Conservation (phyloP, 345 rosid species). For the Arabis alpina region DNA sequence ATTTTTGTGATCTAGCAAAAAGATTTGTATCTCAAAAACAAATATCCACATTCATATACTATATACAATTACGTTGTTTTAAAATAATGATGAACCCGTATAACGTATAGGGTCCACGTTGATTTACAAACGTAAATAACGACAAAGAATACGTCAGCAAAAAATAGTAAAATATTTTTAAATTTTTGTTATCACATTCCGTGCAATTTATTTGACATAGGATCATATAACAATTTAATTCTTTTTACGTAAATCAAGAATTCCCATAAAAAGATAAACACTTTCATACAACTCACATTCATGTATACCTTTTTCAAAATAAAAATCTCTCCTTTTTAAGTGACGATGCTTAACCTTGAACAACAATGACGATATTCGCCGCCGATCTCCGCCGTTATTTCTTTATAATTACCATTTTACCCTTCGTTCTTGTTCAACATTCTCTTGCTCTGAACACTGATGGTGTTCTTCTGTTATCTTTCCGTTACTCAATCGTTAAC, state of each 20-base stretch:
- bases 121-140: conserved; percentile 25
- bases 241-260: conserved; percentile 15
- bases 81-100: conserved; percentile 16
- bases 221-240: background rate
- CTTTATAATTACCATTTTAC: conserved; percentile 6
- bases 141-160: conserved; percentile 36
- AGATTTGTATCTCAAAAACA: conserved; percentile 20
- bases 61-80: conserved; percentile 2
- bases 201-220: conserved; percentile 24
- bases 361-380: conserved; percentile 47
- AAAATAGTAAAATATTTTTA: background rate
- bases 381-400: conserved; percentile 43
- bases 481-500: conserved; percentile 62
- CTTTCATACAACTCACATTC: conserved; percentile 37
- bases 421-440: conserved; percentile 11
- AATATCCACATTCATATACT: conserved; percentile 7
- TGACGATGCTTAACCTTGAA: conserved; percentile 45
- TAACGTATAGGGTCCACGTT: conserved; percentile 33
- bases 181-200: conserved; percentile 41
- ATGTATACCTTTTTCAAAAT: conserved; percentile 49
- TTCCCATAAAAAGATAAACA: conserved; percentile 32
- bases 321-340: conserved; percentile 11
- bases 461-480: conserved; percentile 78
- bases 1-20: conserved; percentile 31
- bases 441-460: conserved; percentile 64